A percentile compares a stretch with the other conserved stretches of the same genome.
phyloP scores from a whole-genome alignment of 2,329 filamentous ascomycete species.

The Aspergillus arachidicola region DNA sequence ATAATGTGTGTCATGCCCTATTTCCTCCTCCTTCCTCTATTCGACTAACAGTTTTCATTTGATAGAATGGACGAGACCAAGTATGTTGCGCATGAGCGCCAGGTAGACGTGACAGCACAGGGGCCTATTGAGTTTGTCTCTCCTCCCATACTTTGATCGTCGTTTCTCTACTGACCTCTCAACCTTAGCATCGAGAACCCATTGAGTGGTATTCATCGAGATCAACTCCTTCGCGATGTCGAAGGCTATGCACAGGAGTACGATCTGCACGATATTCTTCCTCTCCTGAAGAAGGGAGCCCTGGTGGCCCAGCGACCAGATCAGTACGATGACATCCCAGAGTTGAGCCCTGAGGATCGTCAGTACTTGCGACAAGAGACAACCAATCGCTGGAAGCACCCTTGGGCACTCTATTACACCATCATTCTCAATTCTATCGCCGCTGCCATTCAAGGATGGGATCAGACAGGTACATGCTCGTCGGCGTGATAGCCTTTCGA shows the following conservation, averaged over 20 bases:
- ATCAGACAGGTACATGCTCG: conserved; percentile 39
- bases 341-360: conserved; percentile 30
- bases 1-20: neutral
- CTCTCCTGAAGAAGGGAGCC: conserved; percentile 51
- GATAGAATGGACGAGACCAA: neutral
- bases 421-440: conserved; percentile 56
- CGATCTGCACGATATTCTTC: conserved; percentile 44
- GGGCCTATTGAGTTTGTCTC: neutral
- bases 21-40: neutral
- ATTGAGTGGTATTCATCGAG: conserved; percentile 42
- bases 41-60: neutral
- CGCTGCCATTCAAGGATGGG: conserved; percentile 52
- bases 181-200: conserved; percentile 49
- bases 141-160: neutral
- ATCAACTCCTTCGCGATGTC: conserved; percentile 44
- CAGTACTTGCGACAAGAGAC: conserved; percentile 37
- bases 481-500: conserved; percentile 25
- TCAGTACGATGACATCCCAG: conserved; percentile 48
- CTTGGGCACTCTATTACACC: conserved; percentile 51
- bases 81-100: neutral
- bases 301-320: conserved; percentile 53
- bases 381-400: conserved; percentile 51
- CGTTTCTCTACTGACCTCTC: neutral
- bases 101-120: neutral
- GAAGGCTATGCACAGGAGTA: conserved; percentile 46